phyloP scores from a whole-genome alignment of 1,284 basidiomycete species.

The Sanghuangporus weigelae region DNA sequence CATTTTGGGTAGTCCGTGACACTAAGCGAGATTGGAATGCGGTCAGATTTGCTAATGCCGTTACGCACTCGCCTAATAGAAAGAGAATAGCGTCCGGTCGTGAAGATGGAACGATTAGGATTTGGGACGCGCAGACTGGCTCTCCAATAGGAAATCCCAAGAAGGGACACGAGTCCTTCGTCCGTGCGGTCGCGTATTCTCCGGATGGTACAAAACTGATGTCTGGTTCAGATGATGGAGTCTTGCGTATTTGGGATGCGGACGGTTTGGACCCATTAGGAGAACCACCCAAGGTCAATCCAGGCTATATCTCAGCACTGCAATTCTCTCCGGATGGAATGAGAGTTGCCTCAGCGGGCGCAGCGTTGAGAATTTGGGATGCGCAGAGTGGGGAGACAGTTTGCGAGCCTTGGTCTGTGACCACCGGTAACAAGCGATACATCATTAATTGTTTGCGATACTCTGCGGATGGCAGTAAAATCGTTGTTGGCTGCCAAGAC shows the following conservation, averaged over 20 bases:
- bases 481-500: not conserved
- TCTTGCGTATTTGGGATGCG: not conserved
- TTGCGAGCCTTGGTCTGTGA: not conserved
- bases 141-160: not conserved
- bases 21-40: not conserved
- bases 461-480: constrained; percentile 9
- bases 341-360: not conserved
- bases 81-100: not conserved
- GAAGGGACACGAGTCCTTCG: not conserved
- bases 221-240: not conserved
- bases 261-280: not conserved
- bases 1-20: not conserved
- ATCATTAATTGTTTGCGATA: not conserved
- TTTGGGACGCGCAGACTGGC: not conserved
- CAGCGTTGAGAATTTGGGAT: not conserved
- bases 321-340: not conserved
- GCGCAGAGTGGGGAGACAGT: not conserved
- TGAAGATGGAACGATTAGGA: not conserved
- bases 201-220: not conserved
- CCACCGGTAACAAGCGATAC: too few species aligned
- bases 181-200: not conserved
- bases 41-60: not conserved
- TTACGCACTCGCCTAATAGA: not conserved
- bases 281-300: not conserved
- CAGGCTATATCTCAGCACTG: not conserved